Evolutionary conservation across 306 rosid genomes (phyloP), one percentile per base, ranked within the genome.

Genomic region (Prunus armeniaca): DNA sequence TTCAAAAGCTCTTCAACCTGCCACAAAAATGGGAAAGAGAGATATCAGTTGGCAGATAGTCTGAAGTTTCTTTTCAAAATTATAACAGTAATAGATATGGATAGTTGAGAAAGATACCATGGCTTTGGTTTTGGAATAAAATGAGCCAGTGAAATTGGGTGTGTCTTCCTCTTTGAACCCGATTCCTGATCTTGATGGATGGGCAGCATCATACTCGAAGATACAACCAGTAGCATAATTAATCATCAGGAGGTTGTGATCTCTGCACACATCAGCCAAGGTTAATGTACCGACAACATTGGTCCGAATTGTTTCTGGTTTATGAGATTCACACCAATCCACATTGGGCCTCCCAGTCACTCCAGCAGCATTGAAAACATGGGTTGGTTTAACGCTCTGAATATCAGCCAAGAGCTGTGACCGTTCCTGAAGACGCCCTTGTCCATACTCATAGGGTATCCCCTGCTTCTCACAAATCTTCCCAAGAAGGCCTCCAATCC

Each of bases 1-100:
- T 80, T 81, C 68, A 89, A 63, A 1, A 89, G 82, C 76, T 87
- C 88, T 78, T 89, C 91, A 67, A 87, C 91, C 93, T 89, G 77
- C 64, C 43, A 68, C 12, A 73, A 49, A 61, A 58, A 71, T 57
- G 67, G 69, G 49, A 46, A 41, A 69, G 12, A 45, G 32, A 63
- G 30, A 70, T 56, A 56, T 65, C 19, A 49, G 79, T 55, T 47
- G 15, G 69, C 34, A 25, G 43, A 10, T 64, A 27, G 19, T 54
- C 25, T 20, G 47, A 27, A 52, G 25, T 49, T 66, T 84, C 22
- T n/a, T 56, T 20, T 27, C 22, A 69, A 45, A 47, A 72, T 34
- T 47, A 25, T 67, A 60, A 80, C 43, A 43, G 51, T 56, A 9
- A 61, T 38, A 56, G 47, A 69, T 9, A 32, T 17, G 45, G 14